These are phyloP conservation scores for Vitis hybrid DNA, from an alignment of 177 flowering plant genomes.

Conservation along the genomic window DNA sequence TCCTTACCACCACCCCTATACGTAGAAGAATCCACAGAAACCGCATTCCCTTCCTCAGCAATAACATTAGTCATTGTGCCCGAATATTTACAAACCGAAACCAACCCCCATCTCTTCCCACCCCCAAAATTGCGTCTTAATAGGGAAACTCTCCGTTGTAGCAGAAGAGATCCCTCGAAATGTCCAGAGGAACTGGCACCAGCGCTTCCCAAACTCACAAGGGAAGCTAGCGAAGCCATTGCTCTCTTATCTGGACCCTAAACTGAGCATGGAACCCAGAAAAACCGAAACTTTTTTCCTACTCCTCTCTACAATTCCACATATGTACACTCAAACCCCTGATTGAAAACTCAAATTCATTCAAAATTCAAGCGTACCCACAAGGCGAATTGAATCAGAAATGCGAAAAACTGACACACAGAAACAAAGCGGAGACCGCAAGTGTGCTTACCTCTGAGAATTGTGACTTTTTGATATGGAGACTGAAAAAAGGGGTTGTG, in stretches of 20 bases:
- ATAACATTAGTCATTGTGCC: constrained; percentile 56
- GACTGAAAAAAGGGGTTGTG: too few relatives aligned
- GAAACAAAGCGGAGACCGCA: too few relatives aligned
- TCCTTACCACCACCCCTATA: constrained; percentile 42
- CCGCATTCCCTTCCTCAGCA: constrained; percentile 59
- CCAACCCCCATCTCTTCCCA: constrained; percentile 45
- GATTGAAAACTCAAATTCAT: too few relatives aligned
- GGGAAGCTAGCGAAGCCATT: constrained; percentile 85
- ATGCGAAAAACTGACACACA: too few relatives aligned
- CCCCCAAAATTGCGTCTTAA: constrained; percentile 20
- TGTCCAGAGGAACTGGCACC: constrained; percentile 39
- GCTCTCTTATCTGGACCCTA: background rate
- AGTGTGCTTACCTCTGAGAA: too few relatives aligned
- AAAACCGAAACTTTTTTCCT: too few relatives aligned
- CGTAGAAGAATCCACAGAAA: constrained; percentile 49
- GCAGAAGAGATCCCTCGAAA: constrained; percentile 35
- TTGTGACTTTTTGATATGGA: too few relatives aligned
- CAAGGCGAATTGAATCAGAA: too few relatives aligned
- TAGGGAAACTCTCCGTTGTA: constrained; percentile 44
- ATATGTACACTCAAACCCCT: too few relatives aligned
- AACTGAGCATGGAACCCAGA: too few relatives aligned
- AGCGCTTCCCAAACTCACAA: constrained; percentile 65
- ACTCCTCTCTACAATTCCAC: too few relatives aligned
- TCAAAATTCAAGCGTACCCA: too few relatives aligned
- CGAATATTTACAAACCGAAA: constrained; percentile 65